Percentiles rank a stretch among this genome's conserved stretches.
Conservation (phyloP, 805 yeast genomes). For the Helenozyma rhizophorensis region DNA sequence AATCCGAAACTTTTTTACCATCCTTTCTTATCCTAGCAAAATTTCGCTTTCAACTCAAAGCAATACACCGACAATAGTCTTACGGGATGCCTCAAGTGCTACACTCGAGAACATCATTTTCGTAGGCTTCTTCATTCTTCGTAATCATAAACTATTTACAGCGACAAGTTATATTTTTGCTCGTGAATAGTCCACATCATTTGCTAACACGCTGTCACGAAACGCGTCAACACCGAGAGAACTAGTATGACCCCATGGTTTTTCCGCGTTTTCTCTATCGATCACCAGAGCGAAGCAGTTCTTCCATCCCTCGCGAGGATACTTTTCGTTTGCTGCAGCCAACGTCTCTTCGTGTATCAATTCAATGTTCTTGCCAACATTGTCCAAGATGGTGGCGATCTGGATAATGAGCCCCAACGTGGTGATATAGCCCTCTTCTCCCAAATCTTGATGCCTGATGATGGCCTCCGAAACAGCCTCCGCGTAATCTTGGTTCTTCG, state of each 20-base stretch:
- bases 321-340: constrained; percentile 21
- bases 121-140: no score
- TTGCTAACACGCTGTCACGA: constrained; percentile 23
- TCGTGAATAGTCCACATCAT: no score
- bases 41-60: no score
- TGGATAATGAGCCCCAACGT: constrained; percentile 29
- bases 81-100: no score
- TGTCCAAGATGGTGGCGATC: constrained; percentile 30
- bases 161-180: no score
- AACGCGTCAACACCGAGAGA: constrained; percentile 27
- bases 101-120: no score
- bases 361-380: constrained; percentile 25
- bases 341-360: constrained; percentile 26
- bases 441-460: constrained; percentile 33
- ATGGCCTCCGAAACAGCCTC: constrained; percentile 34
- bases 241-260: constrained; percentile 37
- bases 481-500: constrained; percentile 23
- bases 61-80: no score
- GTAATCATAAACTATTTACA: no score
- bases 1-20: no score
- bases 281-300: constrained; percentile 28
- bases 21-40: no score
- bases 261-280: constrained; percentile 24
- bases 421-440: constrained; percentile 28
- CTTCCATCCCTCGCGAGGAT: constrained; percentile 26